Percentiles rank a stretch among this genome's conserved stretches.
Conservation (phyloP, 2,329 filamentous ascomycete species). For the Corniculantispora saksenae region DNA sequence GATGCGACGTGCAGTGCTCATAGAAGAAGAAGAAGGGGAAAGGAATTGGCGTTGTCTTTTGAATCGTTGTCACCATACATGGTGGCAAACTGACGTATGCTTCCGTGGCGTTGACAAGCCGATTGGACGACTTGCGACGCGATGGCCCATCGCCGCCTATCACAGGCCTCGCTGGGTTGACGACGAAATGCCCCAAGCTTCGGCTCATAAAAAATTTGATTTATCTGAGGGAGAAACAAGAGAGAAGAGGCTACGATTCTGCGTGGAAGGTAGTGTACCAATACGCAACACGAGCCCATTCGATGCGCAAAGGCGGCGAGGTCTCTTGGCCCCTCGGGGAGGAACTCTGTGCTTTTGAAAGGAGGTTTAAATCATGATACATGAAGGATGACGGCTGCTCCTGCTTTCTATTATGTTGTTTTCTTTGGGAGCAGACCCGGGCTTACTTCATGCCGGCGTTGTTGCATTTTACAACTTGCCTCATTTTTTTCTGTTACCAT, state of each 20-base stretch:
- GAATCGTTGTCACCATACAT: background rate
- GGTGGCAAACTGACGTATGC: background rate
- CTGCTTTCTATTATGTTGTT: slow-evolving; percentile 20
- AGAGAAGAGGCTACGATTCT: background rate
- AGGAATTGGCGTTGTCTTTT: slow-evolving; percentile 12
- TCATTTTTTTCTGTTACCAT: slow-evolving; percentile 3
- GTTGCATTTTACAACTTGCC: slow-evolving; percentile 13
- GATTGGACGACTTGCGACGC: background rate
- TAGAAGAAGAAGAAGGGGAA: background rate
- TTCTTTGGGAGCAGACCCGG: slow-evolving; percentile 11
- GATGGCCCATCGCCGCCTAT: background rate
- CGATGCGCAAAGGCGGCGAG: background rate
- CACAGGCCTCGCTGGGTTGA: background rate
- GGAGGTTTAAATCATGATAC: slow-evolving; percentile 6
- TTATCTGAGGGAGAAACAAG: background rate
- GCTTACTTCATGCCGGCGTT: slow-evolving; percentile 13
- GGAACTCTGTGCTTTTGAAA: background rate
- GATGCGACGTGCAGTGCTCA: slow-evolving; percentile 1
- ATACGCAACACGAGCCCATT: background rate
- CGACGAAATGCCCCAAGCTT: background rate
- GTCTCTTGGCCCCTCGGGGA: background rate
- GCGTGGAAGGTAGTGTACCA: slow-evolving; percentile 19
- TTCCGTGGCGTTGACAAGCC: background rate
- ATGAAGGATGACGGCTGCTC: slow-evolving; percentile 7
- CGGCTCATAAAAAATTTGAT: slow-evolving; percentile 7